Conservation (phyloP, 768 basidiomycete species). For the Tylopilus sp. region DNA sequence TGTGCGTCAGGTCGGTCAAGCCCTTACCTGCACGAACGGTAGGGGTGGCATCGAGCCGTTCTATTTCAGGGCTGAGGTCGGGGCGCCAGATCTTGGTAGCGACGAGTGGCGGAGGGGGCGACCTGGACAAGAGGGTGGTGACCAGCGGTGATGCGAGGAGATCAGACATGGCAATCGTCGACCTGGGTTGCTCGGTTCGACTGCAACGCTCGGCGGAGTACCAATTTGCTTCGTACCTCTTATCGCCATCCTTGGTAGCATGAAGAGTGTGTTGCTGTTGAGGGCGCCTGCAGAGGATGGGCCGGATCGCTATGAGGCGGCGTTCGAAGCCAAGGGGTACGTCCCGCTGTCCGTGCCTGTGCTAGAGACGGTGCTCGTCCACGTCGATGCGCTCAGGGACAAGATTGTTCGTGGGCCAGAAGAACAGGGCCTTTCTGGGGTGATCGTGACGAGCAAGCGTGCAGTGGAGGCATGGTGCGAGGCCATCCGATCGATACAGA, state of each 20-base stretch:
- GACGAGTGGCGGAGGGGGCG: conserved; percentile 12
- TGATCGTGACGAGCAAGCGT: conserved; percentile 77
- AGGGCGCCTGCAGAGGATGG: conserved; percentile 33
- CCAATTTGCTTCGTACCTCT: not conserved
- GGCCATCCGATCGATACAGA: conserved; percentile 30
- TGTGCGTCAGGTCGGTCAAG: not conserved
- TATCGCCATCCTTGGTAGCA: conserved; percentile 1
- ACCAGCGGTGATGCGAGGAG: conserved; percentile 15
- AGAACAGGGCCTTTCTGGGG: conserved; percentile 42
- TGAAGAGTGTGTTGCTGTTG: conserved; percentile 40
- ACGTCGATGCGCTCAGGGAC: conserved; percentile 42
- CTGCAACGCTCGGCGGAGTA: not conserved
- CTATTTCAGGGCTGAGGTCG: conserved; percentile 16
- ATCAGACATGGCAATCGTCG: not conserved
- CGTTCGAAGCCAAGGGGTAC: conserved; percentile 49
- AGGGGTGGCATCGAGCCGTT: conserved; percentile 12
- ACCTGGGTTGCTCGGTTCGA: not conserved
- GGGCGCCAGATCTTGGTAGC: conserved; percentile 13
- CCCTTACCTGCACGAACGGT: conserved; percentile 14
- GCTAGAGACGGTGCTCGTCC: conserved; percentile 60
- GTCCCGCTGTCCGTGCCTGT: conserved; percentile 60
- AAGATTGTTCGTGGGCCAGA: conserved; percentile 41
- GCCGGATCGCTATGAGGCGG: conserved; percentile 57
- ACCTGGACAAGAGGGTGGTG: conserved; percentile 12
- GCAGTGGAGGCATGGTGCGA: conserved; percentile 69